These are phyloP conservation scores for Telfairia occidentalis DNA, from an alignment of 331 rosid genomes.

Conservation along the genomic window DNA sequence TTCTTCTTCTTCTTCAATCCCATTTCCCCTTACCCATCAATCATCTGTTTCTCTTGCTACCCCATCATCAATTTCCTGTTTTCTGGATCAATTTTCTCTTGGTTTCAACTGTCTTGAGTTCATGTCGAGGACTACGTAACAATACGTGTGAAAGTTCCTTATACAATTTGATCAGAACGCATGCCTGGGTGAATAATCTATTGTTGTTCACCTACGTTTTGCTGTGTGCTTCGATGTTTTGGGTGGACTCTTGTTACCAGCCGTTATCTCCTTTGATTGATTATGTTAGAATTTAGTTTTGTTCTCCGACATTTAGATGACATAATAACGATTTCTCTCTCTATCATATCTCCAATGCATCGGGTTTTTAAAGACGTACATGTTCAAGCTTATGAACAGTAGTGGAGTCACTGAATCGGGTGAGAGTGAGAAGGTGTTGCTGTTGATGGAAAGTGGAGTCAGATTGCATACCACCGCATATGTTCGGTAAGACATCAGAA, in stretches of 20 bases:
- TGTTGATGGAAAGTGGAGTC: constrained; percentile 89
- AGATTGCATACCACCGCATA: constrained; percentile 81
- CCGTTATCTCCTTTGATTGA: background rate
- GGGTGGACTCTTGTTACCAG: background rate
- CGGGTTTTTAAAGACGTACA: constrained; percentile 51
- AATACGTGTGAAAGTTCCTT: background rate
- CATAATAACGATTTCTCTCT: background rate
- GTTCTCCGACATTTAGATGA: background rate
- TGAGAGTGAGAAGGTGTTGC: constrained; percentile 85
- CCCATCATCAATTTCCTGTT: background rate
- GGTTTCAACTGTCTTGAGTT: too few relatives aligned
- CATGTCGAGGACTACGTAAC: background rate
- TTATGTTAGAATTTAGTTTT: background rate
- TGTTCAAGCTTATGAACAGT: constrained; percentile 87
- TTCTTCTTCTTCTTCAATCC: background rate
- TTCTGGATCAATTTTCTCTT: background rate
- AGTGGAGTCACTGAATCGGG: constrained; percentile 93
- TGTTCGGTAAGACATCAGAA: constrained; percentile 40
- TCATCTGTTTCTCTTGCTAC: background rate
- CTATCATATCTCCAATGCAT: background rate
- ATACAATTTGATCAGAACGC: background rate
- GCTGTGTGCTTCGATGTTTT: background rate
- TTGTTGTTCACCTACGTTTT: background rate
- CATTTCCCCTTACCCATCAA: background rate
- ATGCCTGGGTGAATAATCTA: background rate